phyloP scores from a whole-genome alignment of 257 asterid genomes.

The Solanum chilense region DNA sequence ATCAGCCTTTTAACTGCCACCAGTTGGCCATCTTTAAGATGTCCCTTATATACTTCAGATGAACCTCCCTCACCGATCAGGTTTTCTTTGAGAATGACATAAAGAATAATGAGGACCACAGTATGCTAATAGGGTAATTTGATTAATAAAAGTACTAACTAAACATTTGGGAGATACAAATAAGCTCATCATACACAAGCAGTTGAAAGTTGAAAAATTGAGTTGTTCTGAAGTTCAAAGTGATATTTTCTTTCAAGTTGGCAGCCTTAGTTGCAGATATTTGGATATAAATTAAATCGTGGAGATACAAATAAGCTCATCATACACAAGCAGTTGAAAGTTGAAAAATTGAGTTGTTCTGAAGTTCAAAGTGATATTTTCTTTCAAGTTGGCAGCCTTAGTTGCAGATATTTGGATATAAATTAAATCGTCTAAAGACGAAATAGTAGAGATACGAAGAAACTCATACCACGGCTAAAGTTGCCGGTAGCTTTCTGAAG shows the following conservation, averaged over 20 bases:
- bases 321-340: neutral
- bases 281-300: neutral
- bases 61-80: conserved; percentile 95
- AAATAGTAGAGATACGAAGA: neutral
- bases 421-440: neutral
- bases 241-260: neutral
- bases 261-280: neutral
- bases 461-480: conserved; percentile 3
- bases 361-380: neutral
- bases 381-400: neutral
- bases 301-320: too few relatives aligned
- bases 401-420: neutral
- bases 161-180: neutral
- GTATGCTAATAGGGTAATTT: neutral
- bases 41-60: conserved; percentile 90
- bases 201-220: neutral
- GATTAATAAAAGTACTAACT: neutral
- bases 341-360: neutral
- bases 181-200: neutral
- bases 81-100: conserved; percentile 29
- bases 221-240: neutral
- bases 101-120: neutral
- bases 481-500: conserved; percentile 1
- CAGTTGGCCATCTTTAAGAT: conserved; percentile 59
- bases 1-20: conserved; percentile 81